Evolutionary conservation across 805 yeast species (phyloP), one percentile per base, ranked within the genome.

Genomic region (Pichia heedii): DNA sequence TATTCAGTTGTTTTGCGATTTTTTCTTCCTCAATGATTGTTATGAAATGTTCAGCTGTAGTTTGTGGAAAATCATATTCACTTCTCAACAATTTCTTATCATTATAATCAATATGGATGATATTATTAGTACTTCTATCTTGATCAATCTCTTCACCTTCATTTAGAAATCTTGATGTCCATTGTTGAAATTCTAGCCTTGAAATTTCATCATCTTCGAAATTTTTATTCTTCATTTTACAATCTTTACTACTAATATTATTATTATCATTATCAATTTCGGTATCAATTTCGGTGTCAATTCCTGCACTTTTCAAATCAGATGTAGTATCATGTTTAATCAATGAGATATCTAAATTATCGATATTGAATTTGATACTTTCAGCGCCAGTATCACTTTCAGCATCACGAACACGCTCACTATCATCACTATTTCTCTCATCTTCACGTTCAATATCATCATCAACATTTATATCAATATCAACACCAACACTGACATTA

Each of bases 171-270:
- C 73, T 74, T 1, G 70, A 62, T 5, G 68, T 62, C 82, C 81
- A 75, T 49, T 74, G 76, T 53, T 70, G 71, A 56, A 73, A 73
- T 46, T 75, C 80, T 36, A 66, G 57, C 43, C 69, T 65, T 33
- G 66, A 66, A 46, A 67, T 59, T 50, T 69, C 68, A 45, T 72
- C 69, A 44, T 73, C 77, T 40, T 63, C 52, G 18, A 41, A 39
- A 12, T 39, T 56, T 22, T 21, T 20, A 15, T 21, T 37, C 11
- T 63, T 48, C 29, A 54, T 51, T 19, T 50, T 52, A 34, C 68
- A 52, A 47, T 64, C 66, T 22, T 43, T 22, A 32, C 10, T n/a
- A 33, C 13, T 22, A 9, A 39, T 8, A 1, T 29, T 27, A 18
- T 22, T 22, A 16, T 30, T 19, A 33, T 33, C 4, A 39, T 39